Conservation (phyloP, 169 alveolate genomes). For the Eimeria acervulina region DNA sequence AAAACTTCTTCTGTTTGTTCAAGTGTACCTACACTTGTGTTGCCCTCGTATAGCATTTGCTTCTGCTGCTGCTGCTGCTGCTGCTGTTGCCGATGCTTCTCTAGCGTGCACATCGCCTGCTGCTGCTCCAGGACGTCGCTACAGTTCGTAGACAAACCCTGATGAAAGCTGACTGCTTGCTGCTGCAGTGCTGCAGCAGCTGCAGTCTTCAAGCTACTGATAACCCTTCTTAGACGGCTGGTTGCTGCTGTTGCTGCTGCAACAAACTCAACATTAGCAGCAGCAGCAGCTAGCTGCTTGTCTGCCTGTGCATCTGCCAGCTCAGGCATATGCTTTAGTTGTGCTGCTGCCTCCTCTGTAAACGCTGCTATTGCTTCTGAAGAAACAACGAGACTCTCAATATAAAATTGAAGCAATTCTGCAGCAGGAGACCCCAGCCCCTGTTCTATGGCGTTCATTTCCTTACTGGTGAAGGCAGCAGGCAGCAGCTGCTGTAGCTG, state of each 20-base stretch:
- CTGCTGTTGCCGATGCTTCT: neutral
- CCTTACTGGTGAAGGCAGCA: too few relatives aligned
- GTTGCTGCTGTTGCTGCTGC: neutral
- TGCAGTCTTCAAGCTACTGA: neutral
- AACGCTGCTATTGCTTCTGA: neutral
- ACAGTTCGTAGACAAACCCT: constrained; percentile 8
- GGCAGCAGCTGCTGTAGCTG: too few relatives aligned
- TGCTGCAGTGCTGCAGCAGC: neutral
- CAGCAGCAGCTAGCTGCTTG: neutral
- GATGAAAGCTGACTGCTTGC: neutral
- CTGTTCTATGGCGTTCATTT: too few relatives aligned
- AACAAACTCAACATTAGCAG: neutral
- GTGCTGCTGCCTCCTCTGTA: neutral
- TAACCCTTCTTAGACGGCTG: neutral
- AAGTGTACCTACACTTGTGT: neutral
- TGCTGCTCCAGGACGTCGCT: neutral
- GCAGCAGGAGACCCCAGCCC: too few relatives aligned
- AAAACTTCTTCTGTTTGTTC: too few relatives aligned
- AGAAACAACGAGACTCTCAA: neutral
- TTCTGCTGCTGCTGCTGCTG: neutral
- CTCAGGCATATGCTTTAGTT: neutral
- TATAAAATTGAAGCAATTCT: too few relatives aligned
- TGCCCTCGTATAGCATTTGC: neutral
- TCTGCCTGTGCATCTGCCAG: neutral
- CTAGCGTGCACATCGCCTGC: neutral